A percentile compares a stretch with the other conserved stretches of the same genome.
phyloP scores from a whole-genome alignment of 345 rosid genomes.

The Kernera saxatilis region DNA sequence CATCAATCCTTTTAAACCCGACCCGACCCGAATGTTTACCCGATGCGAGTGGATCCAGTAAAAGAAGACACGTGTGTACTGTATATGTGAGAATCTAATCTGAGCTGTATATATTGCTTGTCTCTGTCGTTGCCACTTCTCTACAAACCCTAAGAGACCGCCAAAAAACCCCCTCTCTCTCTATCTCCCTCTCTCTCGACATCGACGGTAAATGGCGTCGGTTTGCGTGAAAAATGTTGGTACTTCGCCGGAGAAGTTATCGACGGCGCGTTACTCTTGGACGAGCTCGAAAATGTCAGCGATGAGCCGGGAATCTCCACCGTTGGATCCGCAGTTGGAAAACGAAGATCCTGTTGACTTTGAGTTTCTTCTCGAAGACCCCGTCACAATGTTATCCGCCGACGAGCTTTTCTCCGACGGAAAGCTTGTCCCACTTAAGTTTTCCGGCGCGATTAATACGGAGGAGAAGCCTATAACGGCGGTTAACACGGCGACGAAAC shows the following conservation, averaged over 20 bases:
- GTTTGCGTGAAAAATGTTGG: conserved; percentile 70
- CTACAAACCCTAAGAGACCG: conserved; percentile 22
- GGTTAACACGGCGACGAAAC: conserved; percentile 19
- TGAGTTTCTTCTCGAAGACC: conserved; percentile 84
- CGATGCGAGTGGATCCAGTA: conserved; percentile 3
- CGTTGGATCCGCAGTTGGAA: conserved; percentile 13
- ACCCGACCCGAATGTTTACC: neutral
- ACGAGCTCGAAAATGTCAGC: conserved; percentile 34
- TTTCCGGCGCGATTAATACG: conserved; percentile 21
- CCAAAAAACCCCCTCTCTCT: conserved; percentile 1
- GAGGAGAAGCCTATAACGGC: conserved; percentile 23
- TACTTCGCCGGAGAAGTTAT: conserved; percentile 29
- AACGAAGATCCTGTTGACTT: conserved; percentile 50
- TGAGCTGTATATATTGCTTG: conserved; percentile 27
- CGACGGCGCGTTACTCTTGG: conserved; percentile 41
- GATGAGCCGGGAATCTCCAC: conserved; percentile 19
- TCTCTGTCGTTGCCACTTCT: conserved; percentile 33
- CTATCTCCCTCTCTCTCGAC: conserved; percentile 1
- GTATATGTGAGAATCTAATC: neutral
- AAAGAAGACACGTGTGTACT: conserved; percentile 20
- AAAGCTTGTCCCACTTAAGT: conserved; percentile 71
- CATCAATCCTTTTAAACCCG: neutral
- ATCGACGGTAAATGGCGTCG: conserved; percentile 55
- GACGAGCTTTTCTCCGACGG: conserved; percentile 92
- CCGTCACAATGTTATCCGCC: conserved; percentile 81